Evolutionary conservation across 1,284 basidiomycete species (phyloP).

Genomic region (Marasmius oreades): DNA sequence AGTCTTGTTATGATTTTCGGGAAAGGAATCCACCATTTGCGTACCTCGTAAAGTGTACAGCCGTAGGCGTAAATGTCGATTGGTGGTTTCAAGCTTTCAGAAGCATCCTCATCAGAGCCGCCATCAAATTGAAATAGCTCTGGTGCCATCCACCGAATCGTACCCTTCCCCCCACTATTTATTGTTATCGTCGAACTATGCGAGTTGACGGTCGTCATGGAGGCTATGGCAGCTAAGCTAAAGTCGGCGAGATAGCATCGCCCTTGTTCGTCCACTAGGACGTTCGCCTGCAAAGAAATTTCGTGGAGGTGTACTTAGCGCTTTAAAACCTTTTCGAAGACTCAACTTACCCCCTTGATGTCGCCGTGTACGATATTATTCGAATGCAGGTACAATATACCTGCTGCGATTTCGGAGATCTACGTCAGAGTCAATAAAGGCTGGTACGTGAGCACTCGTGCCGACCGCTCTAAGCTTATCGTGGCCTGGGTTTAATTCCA

Average conservation of each 20-base stretch:
- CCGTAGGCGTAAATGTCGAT: too few relatives aligned
- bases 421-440: neutral
- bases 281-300: neutral
- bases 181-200: neutral
- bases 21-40: too few relatives aligned
- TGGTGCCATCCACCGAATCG: neutral
- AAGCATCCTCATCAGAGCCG: neutral
- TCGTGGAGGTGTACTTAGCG: too few relatives aligned
- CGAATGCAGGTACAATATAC: neutral
- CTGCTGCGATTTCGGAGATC: neutral
- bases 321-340: neutral
- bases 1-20: too few relatives aligned
- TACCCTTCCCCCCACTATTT: neutral
- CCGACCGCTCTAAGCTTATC: slow-evolving; percentile 5
- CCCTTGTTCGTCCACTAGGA: neutral
- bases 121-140: neutral
- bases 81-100: too few relatives aligned
- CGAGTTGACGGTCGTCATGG: too few relatives aligned
- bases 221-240: neutral
- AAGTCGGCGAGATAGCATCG: neutral
- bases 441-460: too few relatives aligned
- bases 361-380: neutral
- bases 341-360: neutral
- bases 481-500: slow-evolving; percentile 8
- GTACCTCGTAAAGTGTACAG: too few relatives aligned